A percentile compares a stretch with the other conserved stretches of the same genome.
Conservation (phyloP, 805 yeast species). For the Kuraishia ogatae region DNA sequence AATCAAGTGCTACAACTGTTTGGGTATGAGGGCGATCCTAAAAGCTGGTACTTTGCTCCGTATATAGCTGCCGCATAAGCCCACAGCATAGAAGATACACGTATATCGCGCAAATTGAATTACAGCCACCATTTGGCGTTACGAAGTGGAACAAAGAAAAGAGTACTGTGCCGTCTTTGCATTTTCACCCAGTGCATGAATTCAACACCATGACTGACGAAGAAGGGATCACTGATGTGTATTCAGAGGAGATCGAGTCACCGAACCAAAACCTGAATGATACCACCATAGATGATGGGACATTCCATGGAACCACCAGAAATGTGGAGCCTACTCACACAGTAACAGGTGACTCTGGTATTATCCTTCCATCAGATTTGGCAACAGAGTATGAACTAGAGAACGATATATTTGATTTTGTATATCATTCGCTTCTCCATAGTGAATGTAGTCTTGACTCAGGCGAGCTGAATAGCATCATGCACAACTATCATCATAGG, state of each 20-base stretch:
- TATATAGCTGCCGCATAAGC: no score
- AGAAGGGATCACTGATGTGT: background rate
- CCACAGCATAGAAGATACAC: no score
- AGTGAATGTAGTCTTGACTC: slow-evolving; percentile 8
- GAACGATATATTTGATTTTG: slow-evolving; percentile 14
- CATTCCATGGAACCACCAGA: background rate
- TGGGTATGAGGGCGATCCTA: no score
- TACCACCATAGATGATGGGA: background rate
- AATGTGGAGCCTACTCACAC: background rate
- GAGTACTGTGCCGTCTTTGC: background rate
- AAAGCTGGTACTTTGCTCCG: no score
- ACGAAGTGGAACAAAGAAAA: background rate
- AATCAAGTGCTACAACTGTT: no score
- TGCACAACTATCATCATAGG: slow-evolving; percentile 9
- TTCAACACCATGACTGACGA: background rate
- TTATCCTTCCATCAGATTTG: background rate
- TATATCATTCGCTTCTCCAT: slow-evolving; percentile 10
- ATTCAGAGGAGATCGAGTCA: background rate
- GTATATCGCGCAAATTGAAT: no score
- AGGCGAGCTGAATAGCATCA: slow-evolving; percentile 2
- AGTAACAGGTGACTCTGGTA: background rate
- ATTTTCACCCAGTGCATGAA: background rate
- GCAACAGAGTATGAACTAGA: slow-evolving; percentile 11
- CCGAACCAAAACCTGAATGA: background rate
- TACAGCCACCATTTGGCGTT: no score